Conservation (phyloP, 2,329 filamentous ascomycete genomes). For the Blastomyces emzantsi region DNA sequence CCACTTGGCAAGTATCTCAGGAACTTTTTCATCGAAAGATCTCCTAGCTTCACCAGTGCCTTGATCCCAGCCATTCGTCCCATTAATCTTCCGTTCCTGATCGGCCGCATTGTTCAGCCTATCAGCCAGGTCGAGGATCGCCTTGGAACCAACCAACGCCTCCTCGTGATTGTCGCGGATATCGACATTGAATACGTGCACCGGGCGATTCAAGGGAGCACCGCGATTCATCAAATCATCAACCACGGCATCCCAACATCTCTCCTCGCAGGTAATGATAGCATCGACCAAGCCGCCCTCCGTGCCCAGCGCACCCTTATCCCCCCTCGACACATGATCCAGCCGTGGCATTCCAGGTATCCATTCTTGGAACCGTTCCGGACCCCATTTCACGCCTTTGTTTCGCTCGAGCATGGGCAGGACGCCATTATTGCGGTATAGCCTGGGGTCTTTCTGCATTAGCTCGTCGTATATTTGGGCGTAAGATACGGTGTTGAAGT, state of each 20-base stretch:
- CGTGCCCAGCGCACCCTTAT: conserved; percentile 69
- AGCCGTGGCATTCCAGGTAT: conserved; percentile 73
- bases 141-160: conserved; percentile 78
- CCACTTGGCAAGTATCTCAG: conserved; percentile 85
- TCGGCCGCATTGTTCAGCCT: conserved; percentile 70
- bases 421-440: conserved; percentile 88
- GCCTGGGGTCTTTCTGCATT: conserved; percentile 68
- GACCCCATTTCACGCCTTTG: conserved; percentile 83
- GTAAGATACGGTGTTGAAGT: conserved; percentile 96
- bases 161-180: conserved; percentile 99
- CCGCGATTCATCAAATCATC: conserved; percentile 86
- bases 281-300: conserved; percentile 88
- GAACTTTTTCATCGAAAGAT: conserved; percentile 86
- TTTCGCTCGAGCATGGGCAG: conserved; percentile 95
- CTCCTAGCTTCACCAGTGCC: conserved; percentile 58
- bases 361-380: conserved; percentile 98
- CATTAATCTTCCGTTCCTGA: conserved; percentile 62
- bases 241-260: conserved; percentile 96
- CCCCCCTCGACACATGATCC: conserved; percentile 56
- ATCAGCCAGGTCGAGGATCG: conserved; percentile 84
- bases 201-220: conserved; percentile 76
- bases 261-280: conserved; percentile 94
- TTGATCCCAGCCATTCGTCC: conserved; percentile 58
- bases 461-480: conserved; percentile 91
- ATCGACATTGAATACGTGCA: conserved; percentile 97